phyloP scores from a whole-genome alignment of 2,329 filamentous ascomycete genomes.

The Colletotrichum sojae region DNA sequence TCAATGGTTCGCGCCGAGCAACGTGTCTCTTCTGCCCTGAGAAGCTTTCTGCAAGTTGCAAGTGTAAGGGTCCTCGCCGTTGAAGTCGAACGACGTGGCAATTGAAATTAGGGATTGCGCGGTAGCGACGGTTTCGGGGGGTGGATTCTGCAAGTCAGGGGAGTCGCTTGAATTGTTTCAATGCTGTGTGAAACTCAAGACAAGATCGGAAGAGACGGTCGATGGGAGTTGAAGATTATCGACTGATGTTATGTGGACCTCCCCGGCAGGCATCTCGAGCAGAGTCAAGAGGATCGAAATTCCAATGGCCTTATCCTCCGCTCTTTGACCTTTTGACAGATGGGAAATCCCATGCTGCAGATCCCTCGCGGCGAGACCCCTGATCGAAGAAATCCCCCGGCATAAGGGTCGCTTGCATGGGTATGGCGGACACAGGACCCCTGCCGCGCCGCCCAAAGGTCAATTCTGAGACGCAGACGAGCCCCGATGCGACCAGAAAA shows the following conservation, averaged over 20 bases:
- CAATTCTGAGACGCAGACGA: conserved; percentile 34
- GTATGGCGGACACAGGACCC: conserved; percentile 29
- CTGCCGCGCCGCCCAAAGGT: conserved; percentile 27
- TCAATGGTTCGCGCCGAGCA: background rate
- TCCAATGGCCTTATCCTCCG: conserved; percentile 12
- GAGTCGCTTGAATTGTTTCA: conserved; percentile 31
- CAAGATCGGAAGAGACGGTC: conserved; percentile 25
- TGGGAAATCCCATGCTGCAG: conserved; percentile 19
- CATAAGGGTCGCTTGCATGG: conserved; percentile 29
- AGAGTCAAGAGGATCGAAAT: background rate
- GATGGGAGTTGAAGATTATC: conserved; percentile 22
- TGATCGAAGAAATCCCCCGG: conserved; percentile 29
- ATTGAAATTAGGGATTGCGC: background rate
- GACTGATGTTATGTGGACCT: conserved; percentile 33
- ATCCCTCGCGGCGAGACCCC: conserved; percentile 5
- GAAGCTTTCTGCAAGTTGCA: background rate
- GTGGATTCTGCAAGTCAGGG: conserved; percentile 5
- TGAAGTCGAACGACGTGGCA: background rate
- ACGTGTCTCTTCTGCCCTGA: conserved; percentile 9
- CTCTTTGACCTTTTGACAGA: conserved; percentile 7
- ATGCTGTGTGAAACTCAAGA: conserved; percentile 13
- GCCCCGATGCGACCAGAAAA: conserved; percentile 29
- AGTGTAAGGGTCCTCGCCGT: background rate
- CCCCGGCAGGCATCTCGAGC: conserved; percentile 4
- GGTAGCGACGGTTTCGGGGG: conserved; percentile 14